phyloP scores from a whole-genome alignment of 257 asterid genomes.

The Solanum sitiens region DNA sequence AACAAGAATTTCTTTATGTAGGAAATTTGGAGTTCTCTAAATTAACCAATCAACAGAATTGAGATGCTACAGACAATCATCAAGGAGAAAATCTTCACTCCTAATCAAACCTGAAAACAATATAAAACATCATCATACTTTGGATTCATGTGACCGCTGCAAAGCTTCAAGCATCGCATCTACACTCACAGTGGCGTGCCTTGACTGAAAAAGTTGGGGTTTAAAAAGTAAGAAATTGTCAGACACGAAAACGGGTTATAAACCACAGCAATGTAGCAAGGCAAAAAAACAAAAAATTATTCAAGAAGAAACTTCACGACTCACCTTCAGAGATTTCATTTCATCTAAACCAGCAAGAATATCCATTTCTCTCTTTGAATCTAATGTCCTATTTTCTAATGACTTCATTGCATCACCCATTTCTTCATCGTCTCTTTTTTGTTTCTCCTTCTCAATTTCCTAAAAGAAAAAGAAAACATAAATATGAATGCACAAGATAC shows the following conservation, averaged over 20 bases:
- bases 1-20: background rate
- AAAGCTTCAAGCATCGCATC: constrained; percentile 87
- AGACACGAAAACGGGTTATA: background rate
- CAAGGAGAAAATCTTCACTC: background rate
- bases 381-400: constrained; percentile 76
- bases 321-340: constrained; percentile 89
- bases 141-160: constrained; percentile 43
- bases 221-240: background rate
- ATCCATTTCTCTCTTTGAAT: constrained; percentile 89
- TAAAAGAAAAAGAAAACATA: background rate
- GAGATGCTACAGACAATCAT: background rate
- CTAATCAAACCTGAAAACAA: background rate
- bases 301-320: background rate
- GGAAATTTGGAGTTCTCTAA: background rate
- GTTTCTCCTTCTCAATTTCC: constrained; percentile 50
- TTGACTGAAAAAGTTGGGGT: constrained; percentile 35
- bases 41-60: background rate
- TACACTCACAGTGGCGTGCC: constrained; percentile 78
- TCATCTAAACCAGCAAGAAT: constrained; percentile 85
- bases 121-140: constrained; percentile 24
- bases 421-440: constrained; percentile 69
- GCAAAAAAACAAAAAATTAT: background rate
- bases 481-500: background rate
- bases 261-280: background rate
- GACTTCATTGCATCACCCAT: constrained; percentile 98